phyloP scores from a whole-genome alignment of 1,284 basidiomycete species.

The Apiotrichum gracile region DNA sequence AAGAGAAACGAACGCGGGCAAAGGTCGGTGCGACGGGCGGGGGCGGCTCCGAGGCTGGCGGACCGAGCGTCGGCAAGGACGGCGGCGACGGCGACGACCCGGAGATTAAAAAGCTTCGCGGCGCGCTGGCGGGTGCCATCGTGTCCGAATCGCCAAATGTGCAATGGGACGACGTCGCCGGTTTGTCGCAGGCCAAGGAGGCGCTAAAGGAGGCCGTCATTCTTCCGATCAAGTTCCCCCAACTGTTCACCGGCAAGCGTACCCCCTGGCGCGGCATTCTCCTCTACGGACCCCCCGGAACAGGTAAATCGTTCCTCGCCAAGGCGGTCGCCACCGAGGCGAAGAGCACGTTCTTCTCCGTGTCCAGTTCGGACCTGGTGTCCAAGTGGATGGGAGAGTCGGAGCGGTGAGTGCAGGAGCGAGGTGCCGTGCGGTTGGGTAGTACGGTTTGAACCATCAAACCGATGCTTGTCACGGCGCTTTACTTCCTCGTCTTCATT shows the following conservation, averaged over 20 bases:
- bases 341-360: conserved; percentile 97
- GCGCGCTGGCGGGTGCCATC: conserved; percentile 80
- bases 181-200: conserved; percentile 89
- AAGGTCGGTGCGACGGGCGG: conserved; percentile 73
- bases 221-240: conserved; percentile 96
- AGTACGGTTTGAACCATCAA: no score
- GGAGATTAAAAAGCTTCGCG: conserved; percentile 90
- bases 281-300: conserved; percentile 90
- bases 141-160: conserved; percentile 92
- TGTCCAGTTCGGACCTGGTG: conserved; percentile 90
- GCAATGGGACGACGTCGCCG: conserved; percentile 97
- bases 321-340: conserved; percentile 99
- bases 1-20: conserved; percentile 66
- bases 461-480: no score
- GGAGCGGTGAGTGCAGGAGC: conserved; percentile 70
- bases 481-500: background rate
- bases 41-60: conserved; percentile 57
- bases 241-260: conserved; percentile 95
- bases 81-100: conserved; percentile 70
- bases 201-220: conserved; percentile 97
- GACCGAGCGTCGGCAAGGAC: conserved; percentile 58
- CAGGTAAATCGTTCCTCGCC: conserved; percentile 87
- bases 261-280: conserved; percentile 96
- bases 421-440: no score
- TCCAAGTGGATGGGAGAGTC: conserved; percentile 99